Evolutionary conservation across 768 basidiomycete species (phyloP).

Genomic region (Hypholoma sublateritium): DNA sequence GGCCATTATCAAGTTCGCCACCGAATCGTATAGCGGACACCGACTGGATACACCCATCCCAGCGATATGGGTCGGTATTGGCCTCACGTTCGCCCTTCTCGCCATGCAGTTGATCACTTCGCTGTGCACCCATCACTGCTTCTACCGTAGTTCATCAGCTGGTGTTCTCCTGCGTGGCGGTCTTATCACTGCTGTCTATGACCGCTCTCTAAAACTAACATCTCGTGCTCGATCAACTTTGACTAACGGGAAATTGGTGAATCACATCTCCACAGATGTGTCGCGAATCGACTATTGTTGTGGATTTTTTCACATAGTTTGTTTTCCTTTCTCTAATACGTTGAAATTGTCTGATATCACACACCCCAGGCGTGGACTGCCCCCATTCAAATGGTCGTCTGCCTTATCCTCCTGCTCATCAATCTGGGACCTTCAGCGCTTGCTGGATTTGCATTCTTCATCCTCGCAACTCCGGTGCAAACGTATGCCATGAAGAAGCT

Average conservation of each 20-base stretch:
- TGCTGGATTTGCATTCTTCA: conserved; percentile 57
- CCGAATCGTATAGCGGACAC: conserved; percentile 56
- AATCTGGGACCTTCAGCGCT: conserved; percentile 69
- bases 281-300: conserved; percentile 89
- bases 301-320: conserved; percentile 73
- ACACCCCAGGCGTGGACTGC: conserved; percentile 58
- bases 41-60: conserved; percentile 35
- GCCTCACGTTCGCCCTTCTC: conserved; percentile 70
- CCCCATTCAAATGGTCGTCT: conserved; percentile 76
- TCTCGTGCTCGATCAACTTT: conserved; percentile 77
- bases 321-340: conserved; percentile 6
- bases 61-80: conserved; percentile 60
- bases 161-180: conserved; percentile 85
- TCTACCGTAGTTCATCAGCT: conserved; percentile 69
- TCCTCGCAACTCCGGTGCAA: conserved; percentile 75
- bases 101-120: conserved; percentile 66
- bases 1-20: conserved; percentile 73
- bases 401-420: conserved; percentile 69
- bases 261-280: conserved; percentile 91
- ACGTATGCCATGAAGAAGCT: conserved; percentile 70
- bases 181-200: conserved; percentile 85
- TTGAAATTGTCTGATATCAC: not conserved
- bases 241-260: conserved; percentile 87
- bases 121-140: conserved; percentile 77
- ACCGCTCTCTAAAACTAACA: conserved; percentile 72